Percentiles rank a stretch among this genome's conserved stretches.
Evolutionary conservation across 768 basidiomycete species (phyloP).

Genomic region (Lactarius sanguifluus): DNA sequence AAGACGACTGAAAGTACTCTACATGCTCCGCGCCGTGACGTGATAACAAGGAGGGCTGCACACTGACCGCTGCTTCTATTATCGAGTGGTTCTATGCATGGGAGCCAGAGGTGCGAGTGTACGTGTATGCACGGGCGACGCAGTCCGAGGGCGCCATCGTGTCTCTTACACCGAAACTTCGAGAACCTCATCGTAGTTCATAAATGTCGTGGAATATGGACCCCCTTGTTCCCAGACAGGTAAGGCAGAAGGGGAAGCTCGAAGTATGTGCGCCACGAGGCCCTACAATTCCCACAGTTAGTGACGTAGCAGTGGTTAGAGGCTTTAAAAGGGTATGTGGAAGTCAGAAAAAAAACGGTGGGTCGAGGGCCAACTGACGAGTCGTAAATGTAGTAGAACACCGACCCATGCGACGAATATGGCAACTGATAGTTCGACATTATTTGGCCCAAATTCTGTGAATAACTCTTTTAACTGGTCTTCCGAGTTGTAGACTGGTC

Average conservation of each 20-base stretch:
- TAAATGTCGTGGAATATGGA: not conserved
- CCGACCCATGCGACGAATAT: not conserved
- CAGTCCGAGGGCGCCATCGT: not conserved
- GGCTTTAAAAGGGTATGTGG: not conserved
- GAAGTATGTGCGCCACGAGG: not conserved
- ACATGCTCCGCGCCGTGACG: not conserved
- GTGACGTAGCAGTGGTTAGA: not conserved
- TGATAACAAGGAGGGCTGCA: constrained; percentile 1
- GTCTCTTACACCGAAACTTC: not conserved
- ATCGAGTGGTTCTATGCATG: not conserved
- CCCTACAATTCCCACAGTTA: not conserved
- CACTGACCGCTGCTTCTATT: not conserved
- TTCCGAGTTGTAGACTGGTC: too few species aligned
- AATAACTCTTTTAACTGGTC: too few species aligned
- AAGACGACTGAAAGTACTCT: not conserved
- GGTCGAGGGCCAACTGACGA: not conserved
- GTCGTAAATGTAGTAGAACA: not conserved
- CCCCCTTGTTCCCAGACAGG: not conserved
- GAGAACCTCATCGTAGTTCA: not conserved
- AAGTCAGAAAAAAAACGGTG: not conserved
- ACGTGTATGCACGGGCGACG: constrained; percentile 2
- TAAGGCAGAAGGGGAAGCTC: not conserved
- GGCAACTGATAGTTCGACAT: too few species aligned
- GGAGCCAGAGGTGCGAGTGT: not conserved
- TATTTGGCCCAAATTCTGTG: too few species aligned